Evolutionary conservation across 2,329 filamentous ascomycete species (phyloP).

Genomic region (Sclerotinia glacialis): DNA sequence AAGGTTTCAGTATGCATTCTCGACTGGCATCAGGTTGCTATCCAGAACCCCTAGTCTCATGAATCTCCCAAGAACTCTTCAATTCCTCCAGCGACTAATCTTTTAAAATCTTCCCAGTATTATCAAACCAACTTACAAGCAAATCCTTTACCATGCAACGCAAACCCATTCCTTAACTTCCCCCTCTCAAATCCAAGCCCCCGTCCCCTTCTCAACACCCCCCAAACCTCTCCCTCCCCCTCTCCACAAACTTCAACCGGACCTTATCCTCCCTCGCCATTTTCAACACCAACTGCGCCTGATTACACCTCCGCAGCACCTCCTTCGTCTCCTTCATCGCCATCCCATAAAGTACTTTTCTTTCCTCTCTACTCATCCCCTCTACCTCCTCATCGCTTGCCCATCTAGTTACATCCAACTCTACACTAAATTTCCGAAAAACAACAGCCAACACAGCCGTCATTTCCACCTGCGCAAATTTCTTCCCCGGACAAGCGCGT

Average conservation of each 20-base stretch:
- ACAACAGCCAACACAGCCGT: conserved; percentile 37
- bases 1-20: too few species aligned
- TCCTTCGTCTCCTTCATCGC: conserved; percentile 28
- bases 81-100: too few species aligned
- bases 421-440: conserved; percentile 34
- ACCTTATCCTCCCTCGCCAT: conserved; percentile 30
- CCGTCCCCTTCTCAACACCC: background rate
- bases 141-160: too few species aligned
- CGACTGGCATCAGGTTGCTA: too few species aligned
- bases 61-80: too few species aligned
- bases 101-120: too few species aligned
- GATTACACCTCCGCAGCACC: conserved; percentile 27
- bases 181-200: background rate
- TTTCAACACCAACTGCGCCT: conserved; percentile 30
- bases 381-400: conserved; percentile 34
- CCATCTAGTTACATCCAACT: conserved; percentile 36
- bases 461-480: conserved; percentile 42
- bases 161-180: too few species aligned
- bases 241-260: conserved; percentile 33
- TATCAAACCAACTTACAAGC: too few species aligned
- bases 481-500: conserved; percentile 42
- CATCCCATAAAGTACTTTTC: conserved; percentile 30
- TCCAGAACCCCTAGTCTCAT: too few species aligned
- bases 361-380: conserved; percentile 30
- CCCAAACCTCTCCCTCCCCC: conserved; percentile 34